Percentiles rank a stretch among this genome's conserved stretches.
Conservation (phyloP, 768 basidiomycete species). For the Lactarius trivialis region DNA sequence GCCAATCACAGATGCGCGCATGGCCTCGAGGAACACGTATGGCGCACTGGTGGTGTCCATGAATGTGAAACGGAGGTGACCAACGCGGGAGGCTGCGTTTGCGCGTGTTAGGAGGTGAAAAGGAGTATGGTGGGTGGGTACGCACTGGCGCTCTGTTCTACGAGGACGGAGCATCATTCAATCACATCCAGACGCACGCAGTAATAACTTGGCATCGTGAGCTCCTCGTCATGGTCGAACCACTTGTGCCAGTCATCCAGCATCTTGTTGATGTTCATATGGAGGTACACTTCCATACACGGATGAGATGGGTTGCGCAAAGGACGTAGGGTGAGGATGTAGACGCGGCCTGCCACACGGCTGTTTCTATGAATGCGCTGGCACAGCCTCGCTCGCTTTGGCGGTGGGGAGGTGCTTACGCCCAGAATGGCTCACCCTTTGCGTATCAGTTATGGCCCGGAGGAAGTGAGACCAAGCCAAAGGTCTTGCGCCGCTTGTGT, state of each 20-base stretch:
- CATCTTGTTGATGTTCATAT: too few species aligned
- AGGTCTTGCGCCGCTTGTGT: conserved; percentile 46
- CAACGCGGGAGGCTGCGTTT: conserved; percentile 60
- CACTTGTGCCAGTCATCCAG: too few species aligned
- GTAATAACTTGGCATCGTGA: too few species aligned
- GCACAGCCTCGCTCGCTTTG: conserved; percentile 30
- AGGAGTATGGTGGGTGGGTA: neutral
- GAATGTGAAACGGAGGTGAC: conserved; percentile 69
- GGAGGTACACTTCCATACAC: too few species aligned
- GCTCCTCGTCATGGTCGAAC: too few species aligned
- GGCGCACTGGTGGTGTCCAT: conserved; percentile 35
- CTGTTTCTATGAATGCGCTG: conserved; percentile 21
- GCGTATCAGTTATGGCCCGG: conserved; percentile 24
- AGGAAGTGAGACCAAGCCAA: conserved; percentile 1
- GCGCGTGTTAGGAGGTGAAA: neutral
- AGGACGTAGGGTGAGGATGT: conserved; percentile 13
- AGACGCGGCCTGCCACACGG: conserved; percentile 17
- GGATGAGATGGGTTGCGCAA: neutral
- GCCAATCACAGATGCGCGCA: conserved; percentile 55
- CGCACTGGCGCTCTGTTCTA: too few species aligned
- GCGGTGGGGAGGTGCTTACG: conserved; percentile 30
- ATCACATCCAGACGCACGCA: too few species aligned
- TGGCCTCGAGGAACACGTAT: conserved; percentile 61
- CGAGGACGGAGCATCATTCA: too few species aligned
- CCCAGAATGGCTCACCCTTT: conserved; percentile 28